Conservation (phyloP, 192 early-diverging fungal genomes). For the Coemansia sp. region DNA sequence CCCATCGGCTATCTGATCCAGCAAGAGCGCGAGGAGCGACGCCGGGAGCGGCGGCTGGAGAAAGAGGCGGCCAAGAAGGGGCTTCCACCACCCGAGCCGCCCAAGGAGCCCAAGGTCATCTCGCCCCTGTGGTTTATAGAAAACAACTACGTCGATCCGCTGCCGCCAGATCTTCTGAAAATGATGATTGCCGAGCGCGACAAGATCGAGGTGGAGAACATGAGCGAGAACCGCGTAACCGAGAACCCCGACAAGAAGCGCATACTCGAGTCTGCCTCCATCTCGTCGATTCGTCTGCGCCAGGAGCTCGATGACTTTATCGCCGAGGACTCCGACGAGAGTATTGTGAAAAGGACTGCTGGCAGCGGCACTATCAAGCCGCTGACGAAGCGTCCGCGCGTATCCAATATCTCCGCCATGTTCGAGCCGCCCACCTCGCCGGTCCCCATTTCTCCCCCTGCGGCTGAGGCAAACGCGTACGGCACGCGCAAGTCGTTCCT, state of each 20-base stretch:
- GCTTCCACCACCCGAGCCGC: slow-evolving; percentile 12
- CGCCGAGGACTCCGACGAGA: not conserved
- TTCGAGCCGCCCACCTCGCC: slow-evolving; percentile 10
- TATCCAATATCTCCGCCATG: slow-evolving; percentile 17
- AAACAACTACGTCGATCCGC: slow-evolving; percentile 28
- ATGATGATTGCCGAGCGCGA: slow-evolving; percentile 36
- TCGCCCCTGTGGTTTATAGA: slow-evolving; percentile 38
- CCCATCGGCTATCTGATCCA: too few relatives aligned
- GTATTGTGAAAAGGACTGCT: not conserved
- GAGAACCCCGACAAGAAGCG: slow-evolving; percentile 45
- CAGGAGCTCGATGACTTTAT: slow-evolving; percentile 34
- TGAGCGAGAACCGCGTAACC: slow-evolving; percentile 10
- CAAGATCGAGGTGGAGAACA: slow-evolving; percentile 22
- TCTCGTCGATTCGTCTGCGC: slow-evolving; percentile 36
- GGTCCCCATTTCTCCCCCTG: slow-evolving; percentile 6
- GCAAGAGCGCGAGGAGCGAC: slow-evolving; percentile 39
- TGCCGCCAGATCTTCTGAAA: slow-evolving; percentile 23
- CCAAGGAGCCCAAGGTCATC: slow-evolving; percentile 7
- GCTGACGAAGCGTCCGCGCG: slow-evolving; percentile 35
- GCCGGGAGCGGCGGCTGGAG: slow-evolving; percentile 23
- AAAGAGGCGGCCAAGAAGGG: slow-evolving; percentile 37
- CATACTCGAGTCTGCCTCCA: slow-evolving; percentile 27
- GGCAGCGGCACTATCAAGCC: slow-evolving; percentile 41
- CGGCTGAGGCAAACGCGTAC: slow-evolving; percentile 5
- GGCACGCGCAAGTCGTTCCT: slow-evolving; percentile 31